A percentile compares a stretch with the other conserved stretches of the same genome.
phyloP scores from a whole-genome alignment of 108 stramenopile genomes.

The Conticribra weissflogii region DNA sequence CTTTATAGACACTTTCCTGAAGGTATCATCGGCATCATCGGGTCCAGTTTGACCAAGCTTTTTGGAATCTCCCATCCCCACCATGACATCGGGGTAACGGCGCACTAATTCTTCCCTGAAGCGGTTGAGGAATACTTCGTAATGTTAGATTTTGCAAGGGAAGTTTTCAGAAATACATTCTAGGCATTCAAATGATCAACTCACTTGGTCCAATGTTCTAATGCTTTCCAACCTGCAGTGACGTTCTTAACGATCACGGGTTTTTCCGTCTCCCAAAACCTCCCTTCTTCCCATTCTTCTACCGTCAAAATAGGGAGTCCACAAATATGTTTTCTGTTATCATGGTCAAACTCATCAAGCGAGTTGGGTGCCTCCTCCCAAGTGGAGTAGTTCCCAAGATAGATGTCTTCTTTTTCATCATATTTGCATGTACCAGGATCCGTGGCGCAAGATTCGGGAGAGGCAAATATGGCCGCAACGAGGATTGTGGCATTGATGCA shows the following conservation, averaged over 20 bases:
- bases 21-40: constrained; percentile 35
- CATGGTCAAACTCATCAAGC: constrained; percentile 38
- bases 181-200: background rate
- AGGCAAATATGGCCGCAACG: background rate
- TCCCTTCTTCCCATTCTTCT: constrained; percentile 36
- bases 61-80: constrained; percentile 41
- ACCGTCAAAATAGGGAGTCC: constrained; percentile 34
- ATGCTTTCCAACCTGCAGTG: constrained; percentile 34
- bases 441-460: constrained; percentile 8
- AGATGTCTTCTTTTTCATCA: background rate
- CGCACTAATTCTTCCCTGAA: constrained; percentile 41
- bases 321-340: constrained; percentile 36
- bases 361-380: constrained; percentile 44
- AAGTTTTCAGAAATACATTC: no score
- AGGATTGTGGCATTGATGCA: no score
- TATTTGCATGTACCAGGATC: background rate
- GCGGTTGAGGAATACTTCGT: background rate
- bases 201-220: constrained; percentile 49
- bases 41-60: constrained; percentile 49
- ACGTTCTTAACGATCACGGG: constrained; percentile 48
- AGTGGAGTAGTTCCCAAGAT: constrained; percentile 18
- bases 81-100: constrained; percentile 38
- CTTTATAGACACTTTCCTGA: constrained; percentile 39
- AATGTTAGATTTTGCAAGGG: background rate
- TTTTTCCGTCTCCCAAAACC: constrained; percentile 35